These are phyloP conservation scores for Aureobasidium sp. DNA, from an alignment of 2,329 filamentous ascomycete genomes.

Conservation along the genomic window DNA sequence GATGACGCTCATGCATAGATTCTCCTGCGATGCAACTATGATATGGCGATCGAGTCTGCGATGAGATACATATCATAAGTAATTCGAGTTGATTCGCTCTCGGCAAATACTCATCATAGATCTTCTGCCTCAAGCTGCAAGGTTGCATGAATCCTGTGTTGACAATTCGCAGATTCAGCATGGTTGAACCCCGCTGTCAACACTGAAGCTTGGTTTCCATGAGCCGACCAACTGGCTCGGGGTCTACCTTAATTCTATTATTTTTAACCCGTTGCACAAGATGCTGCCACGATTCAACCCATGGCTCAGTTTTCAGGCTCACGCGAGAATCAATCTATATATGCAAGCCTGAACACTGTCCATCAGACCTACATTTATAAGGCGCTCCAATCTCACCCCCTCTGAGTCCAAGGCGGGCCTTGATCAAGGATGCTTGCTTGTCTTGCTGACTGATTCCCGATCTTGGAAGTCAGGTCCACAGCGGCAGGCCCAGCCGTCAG, in stretches of 20 bases:
- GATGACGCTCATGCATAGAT: constrained; percentile 8
- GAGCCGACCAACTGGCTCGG: background rate
- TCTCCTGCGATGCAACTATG: background rate
- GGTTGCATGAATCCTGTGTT: background rate
- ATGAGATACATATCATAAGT: background rate
- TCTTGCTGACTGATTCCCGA: background rate
- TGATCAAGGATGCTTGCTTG: background rate
- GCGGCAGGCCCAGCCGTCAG: background rate
- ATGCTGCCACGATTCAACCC: background rate
- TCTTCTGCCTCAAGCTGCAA: background rate
- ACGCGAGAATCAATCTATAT: background rate
- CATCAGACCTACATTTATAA: background rate
- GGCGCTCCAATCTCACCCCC: background rate
- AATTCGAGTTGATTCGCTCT: background rate
- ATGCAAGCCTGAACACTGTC: background rate
- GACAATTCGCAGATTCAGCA: background rate
- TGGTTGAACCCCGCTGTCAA: constrained; percentile 9
- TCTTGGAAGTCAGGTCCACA: background rate
- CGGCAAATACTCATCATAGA: background rate
- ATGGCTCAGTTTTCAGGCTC: background rate
- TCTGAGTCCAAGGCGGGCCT: background rate
- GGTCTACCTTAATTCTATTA: constrained; percentile 3
- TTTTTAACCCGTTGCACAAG: background rate
- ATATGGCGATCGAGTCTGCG: background rate
- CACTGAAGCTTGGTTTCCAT: background rate